Evolutionary conservation across 371 early-diverging fungal genomes (phyloP).

Genomic region (Apophysomyces ossiformis): DNA sequence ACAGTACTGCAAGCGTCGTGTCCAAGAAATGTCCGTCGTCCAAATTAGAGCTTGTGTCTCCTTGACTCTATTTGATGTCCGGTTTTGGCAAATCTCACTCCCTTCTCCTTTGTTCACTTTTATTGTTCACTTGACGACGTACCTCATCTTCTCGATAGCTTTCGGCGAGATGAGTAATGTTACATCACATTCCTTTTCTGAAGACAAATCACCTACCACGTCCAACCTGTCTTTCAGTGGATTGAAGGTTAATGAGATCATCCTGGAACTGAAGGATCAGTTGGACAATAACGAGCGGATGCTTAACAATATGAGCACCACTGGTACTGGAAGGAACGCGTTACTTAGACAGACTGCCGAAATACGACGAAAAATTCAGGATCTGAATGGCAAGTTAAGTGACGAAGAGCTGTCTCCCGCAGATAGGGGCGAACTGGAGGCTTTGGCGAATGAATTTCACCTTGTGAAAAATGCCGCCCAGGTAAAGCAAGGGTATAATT

Average conservation of each 20-base stretch:
- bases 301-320: neutral
- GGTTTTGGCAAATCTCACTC: too few relatives aligned
- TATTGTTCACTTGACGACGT: neutral
- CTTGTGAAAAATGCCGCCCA: neutral
- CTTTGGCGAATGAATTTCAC: neutral
- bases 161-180: neutral
- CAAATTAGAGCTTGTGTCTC: too few relatives aligned
- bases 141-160: neutral
- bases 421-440: neutral
- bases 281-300: slow-evolving; percentile 1
- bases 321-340: slow-evolving; percentile 1
- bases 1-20: too few relatives aligned
- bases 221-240: neutral
- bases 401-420: slow-evolving; percentile 1
- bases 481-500: neutral
- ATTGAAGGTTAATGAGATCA: neutral
- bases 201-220: neutral
- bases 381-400: neutral
- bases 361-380: neutral
- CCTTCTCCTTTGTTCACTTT: neutral
- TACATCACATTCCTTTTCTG: neutral
- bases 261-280: neutral
- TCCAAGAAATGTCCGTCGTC: too few relatives aligned
- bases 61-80: too few relatives aligned
- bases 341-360: slow-evolving; percentile 2